A percentile compares a stretch with the other conserved stretches of the same genome.
Conservation (phyloP, 108 stramenopile genomes). For the Nannochloropsis gaditana region DNA sequence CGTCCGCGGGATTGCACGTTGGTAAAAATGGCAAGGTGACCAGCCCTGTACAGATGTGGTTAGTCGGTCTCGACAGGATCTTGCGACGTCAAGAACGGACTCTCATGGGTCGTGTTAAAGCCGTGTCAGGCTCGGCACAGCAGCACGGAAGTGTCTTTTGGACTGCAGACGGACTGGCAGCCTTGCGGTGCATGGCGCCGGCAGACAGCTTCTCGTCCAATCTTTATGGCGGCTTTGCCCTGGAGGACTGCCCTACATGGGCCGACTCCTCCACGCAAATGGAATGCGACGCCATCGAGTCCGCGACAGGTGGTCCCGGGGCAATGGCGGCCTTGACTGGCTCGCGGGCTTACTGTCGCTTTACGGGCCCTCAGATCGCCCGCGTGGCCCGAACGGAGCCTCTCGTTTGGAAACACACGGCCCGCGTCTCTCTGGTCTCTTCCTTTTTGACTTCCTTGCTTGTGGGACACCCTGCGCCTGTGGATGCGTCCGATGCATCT, state of each 20-base stretch:
- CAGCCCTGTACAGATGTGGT: conserved; percentile 48
- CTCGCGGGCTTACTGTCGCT: conserved; percentile 49
- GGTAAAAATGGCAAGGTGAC: conserved; percentile 31
- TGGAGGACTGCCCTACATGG: conserved; percentile 48
- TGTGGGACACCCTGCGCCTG: conserved; percentile 31
- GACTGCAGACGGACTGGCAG: conserved; percentile 18
- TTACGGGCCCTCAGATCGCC: conserved; percentile 45
- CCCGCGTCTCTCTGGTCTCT: conserved; percentile 41
- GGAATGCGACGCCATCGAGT: conserved; percentile 44
- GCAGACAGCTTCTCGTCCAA: background rate
- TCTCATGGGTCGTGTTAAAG: conserved; percentile 23
- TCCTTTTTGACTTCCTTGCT: conserved; percentile 43
- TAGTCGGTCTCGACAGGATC: conserved; percentile 42
- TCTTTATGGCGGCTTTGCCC: conserved; percentile 27
- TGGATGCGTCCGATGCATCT: conserved; percentile 41
- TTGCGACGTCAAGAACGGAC: conserved; percentile 28
- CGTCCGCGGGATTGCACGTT: conserved; percentile 43
- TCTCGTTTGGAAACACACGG: conserved; percentile 26
- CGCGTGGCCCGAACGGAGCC: conserved; percentile 22
- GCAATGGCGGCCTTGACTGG: conserved; percentile 43
- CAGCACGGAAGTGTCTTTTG: conserved; percentile 52
- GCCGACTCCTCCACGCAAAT: conserved; percentile 38
- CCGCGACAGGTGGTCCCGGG: conserved; percentile 40
- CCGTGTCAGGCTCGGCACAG: conserved; percentile 43
- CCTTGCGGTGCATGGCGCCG: background rate